These are phyloP conservation scores for Kwoniella bestiolae DNA, from an alignment of 768 basidiomycete genomes.

Conservation along the genomic window DNA sequence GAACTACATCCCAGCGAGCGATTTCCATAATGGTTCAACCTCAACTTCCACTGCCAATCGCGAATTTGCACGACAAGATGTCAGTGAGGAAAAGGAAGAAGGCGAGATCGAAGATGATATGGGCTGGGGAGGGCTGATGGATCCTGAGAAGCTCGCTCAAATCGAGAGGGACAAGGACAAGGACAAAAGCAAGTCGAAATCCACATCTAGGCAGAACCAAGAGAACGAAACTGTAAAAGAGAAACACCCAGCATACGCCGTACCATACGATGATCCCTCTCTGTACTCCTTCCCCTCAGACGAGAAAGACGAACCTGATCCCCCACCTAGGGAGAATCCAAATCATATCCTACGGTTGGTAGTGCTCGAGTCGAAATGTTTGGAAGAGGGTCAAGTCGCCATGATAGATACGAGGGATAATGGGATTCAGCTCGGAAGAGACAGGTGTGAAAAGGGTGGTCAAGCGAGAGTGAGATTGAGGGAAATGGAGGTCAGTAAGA, in stretches of 20 bases:
- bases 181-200: slow-evolving; percentile 4
- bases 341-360: slow-evolving; percentile 48
- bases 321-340: slow-evolving; percentile 14
- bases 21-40: slow-evolving; percentile 27
- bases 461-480: slow-evolving; percentile 41
- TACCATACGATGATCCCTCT: slow-evolving; percentile 33
- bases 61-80: neutral
- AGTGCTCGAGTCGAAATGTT: slow-evolving; percentile 23
- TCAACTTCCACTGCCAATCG: neutral
- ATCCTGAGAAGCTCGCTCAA: slow-evolving; percentile 35
- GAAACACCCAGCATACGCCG: slow-evolving; percentile 31
- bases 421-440: slow-evolving; percentile 50
- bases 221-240: neutral
- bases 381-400: slow-evolving; percentile 31
- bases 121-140: slow-evolving; percentile 51
- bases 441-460: slow-evolving; percentile 39
- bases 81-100: slow-evolving; percentile 29
- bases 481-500: slow-evolving; percentile 54
- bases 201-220: neutral
- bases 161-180: slow-evolving; percentile 18
- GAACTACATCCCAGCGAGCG: slow-evolving; percentile 34
- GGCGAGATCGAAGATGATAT: slow-evolving; percentile 51
- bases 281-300: slow-evolving; percentile 28
- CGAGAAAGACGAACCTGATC: slow-evolving; percentile 6
- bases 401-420: slow-evolving; percentile 48